Percentiles rank a stretch among this genome's conserved stretches.
These are phyloP conservation scores for Nasturtium officinale DNA, from an alignment of 345 rosid species.

Conservation along the genomic window DNA sequence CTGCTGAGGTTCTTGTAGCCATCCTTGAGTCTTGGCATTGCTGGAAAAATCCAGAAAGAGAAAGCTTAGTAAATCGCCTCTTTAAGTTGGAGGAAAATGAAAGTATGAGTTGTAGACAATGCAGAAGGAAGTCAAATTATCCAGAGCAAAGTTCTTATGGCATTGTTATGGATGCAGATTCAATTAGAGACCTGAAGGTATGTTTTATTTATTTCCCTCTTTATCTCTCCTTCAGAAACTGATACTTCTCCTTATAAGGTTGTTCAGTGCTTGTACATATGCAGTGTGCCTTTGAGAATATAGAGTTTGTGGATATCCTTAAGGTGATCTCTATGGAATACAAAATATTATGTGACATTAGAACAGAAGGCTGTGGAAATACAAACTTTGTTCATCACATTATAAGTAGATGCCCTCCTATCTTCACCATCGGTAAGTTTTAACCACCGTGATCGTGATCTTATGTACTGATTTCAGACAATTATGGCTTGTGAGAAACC, in stretches of 20 bases:
- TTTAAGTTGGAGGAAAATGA: conserved; percentile 21
- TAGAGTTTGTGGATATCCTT: conserved; percentile 13
- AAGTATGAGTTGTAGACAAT: conserved; percentile 11
- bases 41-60: conserved; percentile 14
- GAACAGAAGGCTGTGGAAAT: background rate
- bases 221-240: background rate
- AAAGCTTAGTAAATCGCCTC: conserved; percentile 9
- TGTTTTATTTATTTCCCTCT: no score
- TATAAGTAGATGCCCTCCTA: background rate
- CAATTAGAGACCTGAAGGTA: no score
- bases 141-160: conserved; percentile 7
- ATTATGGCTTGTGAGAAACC: no score
- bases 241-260: background rate
- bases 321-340: background rate
- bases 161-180: no score
- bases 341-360: background rate
- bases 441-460: background rate
- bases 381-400: background rate
- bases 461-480: background rate
- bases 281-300: background rate
- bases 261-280: background rate
- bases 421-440: background rate
- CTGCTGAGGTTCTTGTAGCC: conserved; percentile 22
- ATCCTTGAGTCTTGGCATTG: conserved; percentile 24
- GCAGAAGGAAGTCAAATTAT: conserved; percentile 23